phyloP scores from a whole-genome alignment of 2,329 filamentous ascomycete genomes.

The Chaetomium sp. region DNA sequence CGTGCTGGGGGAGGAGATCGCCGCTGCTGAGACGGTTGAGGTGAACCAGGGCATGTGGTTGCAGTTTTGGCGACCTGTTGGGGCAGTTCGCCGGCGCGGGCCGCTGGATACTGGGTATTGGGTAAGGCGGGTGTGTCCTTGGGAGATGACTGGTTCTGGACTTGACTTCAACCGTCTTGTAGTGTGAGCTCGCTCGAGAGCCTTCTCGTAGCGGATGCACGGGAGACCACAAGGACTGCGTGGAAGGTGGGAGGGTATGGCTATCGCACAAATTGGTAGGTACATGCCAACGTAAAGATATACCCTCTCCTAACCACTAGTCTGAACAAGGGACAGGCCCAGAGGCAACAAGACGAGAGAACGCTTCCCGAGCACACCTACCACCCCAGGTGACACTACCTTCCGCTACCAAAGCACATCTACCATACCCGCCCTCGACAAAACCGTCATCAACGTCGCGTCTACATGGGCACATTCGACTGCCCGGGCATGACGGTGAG shows the following conservation, averaged over 20 bases:
- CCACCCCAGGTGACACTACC: not conserved
- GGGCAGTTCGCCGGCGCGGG: not conserved
- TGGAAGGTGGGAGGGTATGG: not conserved
- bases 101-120: constrained; percentile 17
- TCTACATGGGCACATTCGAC: not conserved
- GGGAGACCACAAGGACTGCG: no score
- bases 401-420: not conserved
- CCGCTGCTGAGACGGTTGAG: not conserved
- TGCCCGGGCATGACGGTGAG: constrained; percentile 10
- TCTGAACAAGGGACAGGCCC: not conserved
- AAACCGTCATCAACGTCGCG: not conserved
- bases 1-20: constrained; percentile 15
- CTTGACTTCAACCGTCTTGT: not conserved
- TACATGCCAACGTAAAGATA: constrained; percentile 1
- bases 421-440: not conserved
- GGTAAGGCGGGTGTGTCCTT: constrained; percentile 16
- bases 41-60: not conserved
- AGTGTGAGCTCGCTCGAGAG: not conserved
- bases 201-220: not conserved
- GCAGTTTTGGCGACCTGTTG: constrained; percentile 23
- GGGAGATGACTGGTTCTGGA: not conserved
- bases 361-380: not conserved
- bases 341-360: not conserved
- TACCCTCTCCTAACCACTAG: not conserved
- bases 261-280: not conserved